Evolutionary conservation across 2,329 filamentous ascomycete genomes (phyloP).

Genomic region (Nigrospora osmanthi): DNA sequence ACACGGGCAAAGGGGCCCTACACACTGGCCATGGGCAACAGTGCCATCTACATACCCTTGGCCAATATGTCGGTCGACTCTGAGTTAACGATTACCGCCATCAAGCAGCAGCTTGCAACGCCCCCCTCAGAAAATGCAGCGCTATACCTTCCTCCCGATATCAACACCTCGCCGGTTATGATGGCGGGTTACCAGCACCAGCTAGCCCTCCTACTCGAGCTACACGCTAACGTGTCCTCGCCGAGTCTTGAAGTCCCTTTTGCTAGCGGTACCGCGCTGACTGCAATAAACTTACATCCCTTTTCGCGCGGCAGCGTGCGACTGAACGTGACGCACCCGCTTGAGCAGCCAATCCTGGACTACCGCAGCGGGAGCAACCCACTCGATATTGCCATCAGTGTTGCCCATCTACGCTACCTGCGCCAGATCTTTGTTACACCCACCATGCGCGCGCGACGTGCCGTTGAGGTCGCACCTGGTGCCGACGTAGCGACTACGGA

Average conservation of each 20-base stretch:
- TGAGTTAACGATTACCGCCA: slow-evolving; percentile 10
- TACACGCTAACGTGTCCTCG: slow-evolving; percentile 27
- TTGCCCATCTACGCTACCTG: slow-evolving; percentile 16
- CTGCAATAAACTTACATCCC: slow-evolving; percentile 11
- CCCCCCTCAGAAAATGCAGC: slow-evolving; percentile 7
- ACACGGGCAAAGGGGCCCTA: slow-evolving; percentile 25
- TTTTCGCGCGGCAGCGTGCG: slow-evolving; percentile 13
- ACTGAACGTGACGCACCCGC: slow-evolving; percentile 11
- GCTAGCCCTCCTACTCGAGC: slow-evolving; percentile 34
- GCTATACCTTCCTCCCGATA: slow-evolving; percentile 9
- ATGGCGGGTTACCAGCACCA: slow-evolving; percentile 30
- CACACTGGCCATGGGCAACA: slow-evolving; percentile 25
- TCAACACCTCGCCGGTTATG: slow-evolving; percentile 9
- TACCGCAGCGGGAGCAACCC: slow-evolving; percentile 17
- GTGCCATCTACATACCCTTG: slow-evolving; percentile 20
- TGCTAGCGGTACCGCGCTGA: slow-evolving; percentile 12
- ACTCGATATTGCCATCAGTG: slow-evolving; percentile 15
- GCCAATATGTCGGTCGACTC: slow-evolving; percentile 13
- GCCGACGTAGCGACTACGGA: slow-evolving; percentile 5
- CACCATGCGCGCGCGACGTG: slow-evolving; percentile 1
- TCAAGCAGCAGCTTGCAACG: slow-evolving; percentile 8
- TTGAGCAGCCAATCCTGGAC: slow-evolving; percentile 14
- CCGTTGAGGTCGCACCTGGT: slow-evolving; percentile 9
- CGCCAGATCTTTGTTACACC: slow-evolving; percentile 10
- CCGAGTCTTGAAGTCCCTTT: slow-evolving; percentile 4